Evolutionary conservation across 352 stramenopile species (phyloP).

Genomic region (Globisporangium abappressorium): DNA sequence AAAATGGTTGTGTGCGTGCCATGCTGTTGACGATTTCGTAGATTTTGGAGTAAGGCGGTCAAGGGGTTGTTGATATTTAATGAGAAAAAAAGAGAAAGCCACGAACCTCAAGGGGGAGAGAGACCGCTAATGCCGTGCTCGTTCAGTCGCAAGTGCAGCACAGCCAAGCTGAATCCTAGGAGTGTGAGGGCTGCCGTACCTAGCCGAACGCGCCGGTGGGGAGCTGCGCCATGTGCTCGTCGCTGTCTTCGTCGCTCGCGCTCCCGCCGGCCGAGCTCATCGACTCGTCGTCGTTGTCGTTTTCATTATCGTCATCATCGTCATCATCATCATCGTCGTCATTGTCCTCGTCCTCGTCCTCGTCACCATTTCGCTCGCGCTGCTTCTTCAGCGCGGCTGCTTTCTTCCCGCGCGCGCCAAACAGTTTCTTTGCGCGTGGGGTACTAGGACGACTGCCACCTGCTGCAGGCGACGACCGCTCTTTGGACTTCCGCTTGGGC

Average conservation of each 20-base stretch:
- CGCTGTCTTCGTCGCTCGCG: slow-evolving; percentile 47
- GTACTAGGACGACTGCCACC: background rate
- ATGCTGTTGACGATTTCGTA: background rate
- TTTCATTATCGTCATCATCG: slow-evolving; percentile 19
- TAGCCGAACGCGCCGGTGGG: slow-evolving; percentile 61
- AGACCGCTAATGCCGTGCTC: background rate
- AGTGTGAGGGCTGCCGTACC: background rate
- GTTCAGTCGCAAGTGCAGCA: background rate
- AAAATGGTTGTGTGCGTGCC: background rate
- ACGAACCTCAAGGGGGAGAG: background rate
- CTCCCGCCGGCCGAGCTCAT: slow-evolving; percentile 36
- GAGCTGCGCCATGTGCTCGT: slow-evolving; percentile 60
- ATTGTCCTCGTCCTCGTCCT: slow-evolving; percentile 24
- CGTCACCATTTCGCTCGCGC: slow-evolving; percentile 5
- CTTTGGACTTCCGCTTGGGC: background rate
- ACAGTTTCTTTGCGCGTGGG: slow-evolving; percentile 14
- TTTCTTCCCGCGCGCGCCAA: slow-evolving; percentile 16
- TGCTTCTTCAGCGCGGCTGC: slow-evolving; percentile 15
- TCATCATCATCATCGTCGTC: slow-evolving; percentile 29
- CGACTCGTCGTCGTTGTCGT: slow-evolving; percentile 28
- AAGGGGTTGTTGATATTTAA: slow-evolving; percentile 11
- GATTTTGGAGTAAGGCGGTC: background rate
- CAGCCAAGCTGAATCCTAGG: no score
- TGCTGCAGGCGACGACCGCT: slow-evolving; percentile 6
- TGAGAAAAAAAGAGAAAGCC: background rate